Base-by-base conservation (phyloP, 805 yeast genomes). In the Blastobotrys parvus region DNA sequence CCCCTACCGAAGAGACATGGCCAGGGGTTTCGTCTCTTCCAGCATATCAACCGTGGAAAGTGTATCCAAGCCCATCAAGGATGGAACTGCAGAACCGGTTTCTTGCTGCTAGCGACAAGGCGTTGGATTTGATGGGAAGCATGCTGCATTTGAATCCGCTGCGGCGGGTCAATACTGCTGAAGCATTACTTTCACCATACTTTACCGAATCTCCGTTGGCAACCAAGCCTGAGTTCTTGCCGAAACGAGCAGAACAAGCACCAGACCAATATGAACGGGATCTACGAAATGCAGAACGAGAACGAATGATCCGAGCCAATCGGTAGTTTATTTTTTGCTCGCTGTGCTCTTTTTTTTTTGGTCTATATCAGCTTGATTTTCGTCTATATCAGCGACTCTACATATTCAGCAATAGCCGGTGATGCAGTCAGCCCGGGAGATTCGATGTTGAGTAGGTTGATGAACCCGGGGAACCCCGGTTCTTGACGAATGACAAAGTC, bases 1-100 rank as follows among this genome's bases (percentile, higher is more conserved):
- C 98, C 0, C 98, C 99, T 3, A 84, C 94, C 0, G 96, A 89
- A 51, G 78, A 73, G 25, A 78, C 70, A 2, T 92, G 98, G 98
- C 94, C 95, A 0, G 84, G 87, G 38, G 94, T 90, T 2, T 75
- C 89, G 1, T 69, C 75, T 46, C 70, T 92, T 40, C 92, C 95
- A 0, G 69, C 77, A 21, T 92, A 85, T 59, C 49, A 45, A 20
- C 77, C 85, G 30, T 35, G 46, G 34, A 65, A 84, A 49, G 75
- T 77, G 35, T 89, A 84, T 57, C 95, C 97, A 2, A 79, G 80
- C 13, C 97, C 97, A 0, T 73, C 88, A 0, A 68, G 85, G 49
- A 78, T 73, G 44, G 97, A 89, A 61, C 65, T 88, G 45, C 71
- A 94, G 54, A 81, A 78, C 50, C 64, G 96, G 49, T 89, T 89